Evolutionary conservation across 805 yeast genomes (phyloP).

Genomic region (Maudiozyma barnettii): DNA sequence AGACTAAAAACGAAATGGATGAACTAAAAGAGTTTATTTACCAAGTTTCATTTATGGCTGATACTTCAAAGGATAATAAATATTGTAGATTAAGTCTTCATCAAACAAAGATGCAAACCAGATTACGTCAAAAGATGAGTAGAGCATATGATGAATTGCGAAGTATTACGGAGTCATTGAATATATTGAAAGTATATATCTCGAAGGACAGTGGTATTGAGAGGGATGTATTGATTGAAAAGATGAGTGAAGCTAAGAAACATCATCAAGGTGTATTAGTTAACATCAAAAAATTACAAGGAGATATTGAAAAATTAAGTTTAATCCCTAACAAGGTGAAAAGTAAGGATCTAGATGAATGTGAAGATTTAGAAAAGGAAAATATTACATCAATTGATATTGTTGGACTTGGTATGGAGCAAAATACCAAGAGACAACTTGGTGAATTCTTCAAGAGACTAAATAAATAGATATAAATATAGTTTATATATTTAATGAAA

Average conservation of each 20-base stretch:
- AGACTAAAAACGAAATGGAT: background rate
- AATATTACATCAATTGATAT: conserved; percentile 13
- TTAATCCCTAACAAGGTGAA: background rate
- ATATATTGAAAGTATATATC: conserved; percentile 15
- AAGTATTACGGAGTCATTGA: conserved; percentile 13
- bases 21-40: conserved; percentile 4
- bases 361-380: background rate
- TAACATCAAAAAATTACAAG: conserved; percentile 17
- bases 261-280: conserved; percentile 14
- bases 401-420: conserved; percentile 16
- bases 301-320: conserved; percentile 14
- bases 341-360: background rate
- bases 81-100: conserved; percentile 14
- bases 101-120: conserved; percentile 15
- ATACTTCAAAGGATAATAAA: conserved; percentile 1
- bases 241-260: conserved; percentile 11
- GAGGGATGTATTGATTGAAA: conserved; percentile 12
- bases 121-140: conserved; percentile 17
- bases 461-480: background rate
- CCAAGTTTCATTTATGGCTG: conserved; percentile 7
- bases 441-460: conserved; percentile 19
- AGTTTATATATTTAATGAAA: background rate
- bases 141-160: conserved; percentile 9
- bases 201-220: conserved; percentile 8
- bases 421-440: conserved; percentile 20